Conservation (phyloP, 805 yeast species). For the Ogataea trehaloabstinens region DNA sequence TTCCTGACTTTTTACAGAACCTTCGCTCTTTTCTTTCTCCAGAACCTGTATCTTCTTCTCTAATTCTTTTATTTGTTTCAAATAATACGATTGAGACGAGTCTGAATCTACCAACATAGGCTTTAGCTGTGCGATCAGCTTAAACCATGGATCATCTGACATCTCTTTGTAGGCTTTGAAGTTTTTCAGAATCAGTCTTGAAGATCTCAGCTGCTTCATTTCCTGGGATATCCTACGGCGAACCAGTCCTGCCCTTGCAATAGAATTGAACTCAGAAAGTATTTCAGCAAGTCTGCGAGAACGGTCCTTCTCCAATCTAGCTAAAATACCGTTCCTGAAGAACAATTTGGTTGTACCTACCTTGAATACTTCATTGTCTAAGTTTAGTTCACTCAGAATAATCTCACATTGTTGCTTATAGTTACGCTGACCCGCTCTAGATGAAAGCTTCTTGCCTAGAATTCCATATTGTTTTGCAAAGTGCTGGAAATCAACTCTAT, state of each 20-base stretch:
- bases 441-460: slow-evolving; percentile 46
- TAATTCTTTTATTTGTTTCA: slow-evolving; percentile 54
- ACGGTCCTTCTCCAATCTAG: slow-evolving; percentile 73
- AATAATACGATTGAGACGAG: slow-evolving; percentile 43
- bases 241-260: slow-evolving; percentile 59
- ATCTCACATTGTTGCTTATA: slow-evolving; percentile 68
- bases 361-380: slow-evolving; percentile 60
- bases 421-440: slow-evolving; percentile 32
- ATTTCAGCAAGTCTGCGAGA: slow-evolving; percentile 59
- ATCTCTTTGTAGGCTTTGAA: slow-evolving; percentile 51
- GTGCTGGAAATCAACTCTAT: slow-evolving; percentile 79
- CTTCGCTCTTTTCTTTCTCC: slow-evolving; percentile 33
- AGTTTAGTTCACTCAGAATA: slow-evolving; percentile 57
- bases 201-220: slow-evolving; percentile 65
- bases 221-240: slow-evolving; percentile 47
- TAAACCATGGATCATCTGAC: slow-evolving; percentile 73
- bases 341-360: slow-evolving; percentile 73
- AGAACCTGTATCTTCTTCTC: slow-evolving; percentile 54
- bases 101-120: slow-evolving; percentile 55
- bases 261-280: slow-evolving; percentile 60
- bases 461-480: slow-evolving; percentile 75
- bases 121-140: slow-evolving; percentile 62
- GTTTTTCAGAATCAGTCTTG: slow-evolving; percentile 63
- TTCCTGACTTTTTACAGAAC: slow-evolving; percentile 44
- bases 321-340: slow-evolving; percentile 74